Base-by-base conservation (phyloP, 2,329 filamentous ascomycete species). In the Biscogniauxia marginata region DNA sequence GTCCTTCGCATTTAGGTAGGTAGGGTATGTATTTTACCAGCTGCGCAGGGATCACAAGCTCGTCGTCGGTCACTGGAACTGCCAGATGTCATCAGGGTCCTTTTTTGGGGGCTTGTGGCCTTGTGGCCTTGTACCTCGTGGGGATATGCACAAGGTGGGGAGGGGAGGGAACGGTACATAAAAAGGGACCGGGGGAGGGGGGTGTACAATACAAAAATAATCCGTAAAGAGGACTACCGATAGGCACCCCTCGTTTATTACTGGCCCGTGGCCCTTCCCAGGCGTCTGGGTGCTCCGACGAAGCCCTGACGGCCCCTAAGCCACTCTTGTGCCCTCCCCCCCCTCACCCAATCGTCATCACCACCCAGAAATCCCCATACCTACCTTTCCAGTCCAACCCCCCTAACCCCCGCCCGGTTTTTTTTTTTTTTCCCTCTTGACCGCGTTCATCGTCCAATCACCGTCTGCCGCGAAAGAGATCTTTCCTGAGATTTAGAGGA, bases 371-470 rank as follows among this genome's bases (percentile, higher is more conserved):
- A 16, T 23, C 11, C n/a, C 16, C 11, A 46, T 46, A 20, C 13
- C 9, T 39, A 16, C 30, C 30, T 13, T 13, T 16, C 30, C 30
- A 39, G 30, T 39, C 30, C 30, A 39, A 39, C 30, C 30, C 30
- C 24, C 24, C 30, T 16, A 16, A 1, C 30, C 30, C 24, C 30
- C 30, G 30, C 2, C 30, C 30, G 11, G 59, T 58, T 57, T 57
- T 53, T 56, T 49, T 52, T 19, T 24, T 34, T 61, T 58, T 57
- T 57, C 53, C 58, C 51, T 52, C 21, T 24, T 34, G 48, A 24
- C 45, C 19, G 55, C 61, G 61, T 59, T 61, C 50, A 53, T 25
- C 24, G 46, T 34, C 61, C 58, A 63, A 63, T 63, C 56, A 61
- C 3, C 7, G 23, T 7, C 50, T 59, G 56, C 56, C 61, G 56